Evolutionary conservation across 2,329 filamentous ascomycete species (phyloP).

Genomic region (Tolypocladium amazonense): DNA sequence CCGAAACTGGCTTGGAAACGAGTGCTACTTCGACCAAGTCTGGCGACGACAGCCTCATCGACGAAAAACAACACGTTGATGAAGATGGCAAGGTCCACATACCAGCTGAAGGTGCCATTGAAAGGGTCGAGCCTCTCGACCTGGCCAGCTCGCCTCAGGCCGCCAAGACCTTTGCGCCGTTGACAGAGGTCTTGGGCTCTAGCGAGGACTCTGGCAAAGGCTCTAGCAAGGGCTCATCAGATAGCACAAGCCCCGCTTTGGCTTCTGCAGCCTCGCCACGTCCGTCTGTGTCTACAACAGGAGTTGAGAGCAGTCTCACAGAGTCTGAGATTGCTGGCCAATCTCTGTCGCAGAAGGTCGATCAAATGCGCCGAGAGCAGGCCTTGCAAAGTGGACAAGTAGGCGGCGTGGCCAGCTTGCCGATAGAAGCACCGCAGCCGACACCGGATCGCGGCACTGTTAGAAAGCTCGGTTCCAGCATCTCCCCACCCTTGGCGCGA

Average conservation of each 20-base stretch:
- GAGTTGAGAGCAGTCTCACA: constrained; percentile 7
- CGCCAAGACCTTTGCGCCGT: constrained; percentile 8
- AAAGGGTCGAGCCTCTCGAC: constrained; percentile 39
- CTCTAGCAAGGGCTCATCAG: neutral
- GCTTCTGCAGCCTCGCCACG: constrained; percentile 3
- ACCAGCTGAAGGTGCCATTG: constrained; percentile 25
- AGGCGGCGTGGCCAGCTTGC: neutral
- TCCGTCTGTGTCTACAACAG: constrained; percentile 11
- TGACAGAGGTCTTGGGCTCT: neutral
- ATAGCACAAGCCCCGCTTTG: neutral
- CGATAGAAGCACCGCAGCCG: constrained; percentile 12
- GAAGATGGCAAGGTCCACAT: constrained; percentile 20
- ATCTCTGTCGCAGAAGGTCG: constrained; percentile 34
- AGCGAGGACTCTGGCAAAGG: no score
- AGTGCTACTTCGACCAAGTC: constrained; percentile 15
- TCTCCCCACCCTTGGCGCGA: constrained; percentile 43
- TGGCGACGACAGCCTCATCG: constrained; percentile 6
- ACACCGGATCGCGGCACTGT: constrained; percentile 24
- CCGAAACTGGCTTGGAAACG: constrained; percentile 22
- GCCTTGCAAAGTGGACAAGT: constrained; percentile 14
- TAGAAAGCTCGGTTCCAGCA: constrained; percentile 32
- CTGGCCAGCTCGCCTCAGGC: constrained; percentile 27
- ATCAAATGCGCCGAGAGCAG: constrained; percentile 41
- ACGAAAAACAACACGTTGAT: constrained; percentile 11
- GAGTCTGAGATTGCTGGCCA: constrained; percentile 9